Base-by-base conservation (phyloP, 75 land plant genomes). In the Cunninghamia lanceolata region DNA sequence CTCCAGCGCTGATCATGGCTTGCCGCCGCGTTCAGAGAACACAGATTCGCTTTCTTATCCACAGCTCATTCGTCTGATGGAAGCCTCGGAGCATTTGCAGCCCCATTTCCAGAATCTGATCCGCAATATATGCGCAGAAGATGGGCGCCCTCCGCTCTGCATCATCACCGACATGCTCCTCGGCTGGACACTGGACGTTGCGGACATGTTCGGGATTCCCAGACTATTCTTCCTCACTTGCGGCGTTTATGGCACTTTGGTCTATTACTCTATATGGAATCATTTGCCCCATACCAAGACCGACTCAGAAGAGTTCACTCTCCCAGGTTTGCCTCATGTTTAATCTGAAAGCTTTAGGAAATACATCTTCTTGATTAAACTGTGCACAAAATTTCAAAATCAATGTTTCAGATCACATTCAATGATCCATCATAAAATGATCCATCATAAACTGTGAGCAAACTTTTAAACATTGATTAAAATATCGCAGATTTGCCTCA, bases 311-410 rank as follows among this genome's bases (percentile, higher is more conserved):
- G n/a, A n/a, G n/a, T n/a, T n/a, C n/a, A n/a, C n/a, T n/a, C n/a
- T n/a, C n/a, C 1, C 50, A 88, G n/a, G n/a, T 39, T 82, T 88
- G 15, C 91, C 91, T 28, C 91, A 90, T 40, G 80, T 86, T 88
- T 83, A 14, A 36, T 7, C 52, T n/a, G n/a, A n/a, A n/a, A n/a
- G n/a, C n/a, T n/a, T n/a, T n/a, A n/a, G n/a, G n/a, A n/a, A n/a
- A n/a, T n/a, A n/a, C n/a, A n/a, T n/a, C n/a, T n/a, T n/a, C n/a
- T n/a, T n/a, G n/a, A n/a, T n/a, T n/a, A n/a, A n/a, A n/a, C n/a
- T n/a, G n/a, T n/a, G n/a, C n/a, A n/a, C n/a, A n/a, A n/a, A n/a
- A n/a, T n/a, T n/a, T n/a, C n/a, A n/a, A n/a, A n/a, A n/a, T n/a
- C n/a, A n/a, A n/a, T n/a, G n/a, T n/a, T n/a, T n/a, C n/a, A n/a